Evolutionary conservation across 2,329 filamentous ascomycete species (phyloP).

Genomic region (Colletotrichum destructivum): DNA sequence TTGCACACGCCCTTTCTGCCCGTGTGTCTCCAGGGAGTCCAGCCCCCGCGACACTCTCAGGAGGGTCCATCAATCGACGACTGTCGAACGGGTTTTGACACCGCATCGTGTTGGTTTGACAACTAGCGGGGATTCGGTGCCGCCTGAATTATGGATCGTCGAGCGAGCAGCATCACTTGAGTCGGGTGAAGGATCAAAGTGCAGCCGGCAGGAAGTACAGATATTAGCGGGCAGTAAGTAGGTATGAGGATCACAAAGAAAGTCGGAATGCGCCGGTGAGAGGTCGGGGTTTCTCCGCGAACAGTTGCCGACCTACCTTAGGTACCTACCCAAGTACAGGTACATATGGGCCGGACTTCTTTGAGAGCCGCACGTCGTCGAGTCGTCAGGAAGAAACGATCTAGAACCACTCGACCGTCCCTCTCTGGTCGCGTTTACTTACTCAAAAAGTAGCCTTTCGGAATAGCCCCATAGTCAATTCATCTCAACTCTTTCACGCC

Average conservation of each 20-base stretch:
- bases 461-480: background rate
- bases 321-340: conserved; percentile 10
- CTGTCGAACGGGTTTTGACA: background rate
- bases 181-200: conserved; percentile 27
- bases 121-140: background rate
- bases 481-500: background rate
- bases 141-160: conserved; percentile 4
- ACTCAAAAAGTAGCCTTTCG: background rate
- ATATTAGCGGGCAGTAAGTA: too few species aligned
- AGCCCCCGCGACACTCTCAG: conserved; percentile 1
- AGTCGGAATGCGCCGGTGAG: conserved; percentile 4
- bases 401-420: background rate
- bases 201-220: background rate
- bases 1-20: conserved; percentile 2
- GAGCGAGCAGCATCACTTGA: background rate
- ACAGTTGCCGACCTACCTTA: background rate
- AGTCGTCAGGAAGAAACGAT: too few species aligned
- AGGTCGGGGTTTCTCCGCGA: conserved; percentile 11
- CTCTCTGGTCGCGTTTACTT: background rate
- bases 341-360: background rate
- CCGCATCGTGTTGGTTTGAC: background rate
- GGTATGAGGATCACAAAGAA: background rate
- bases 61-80: conserved; percentile 1
- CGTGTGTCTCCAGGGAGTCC: background rate
- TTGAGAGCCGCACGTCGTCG: too few species aligned